phyloP scores from a whole-genome alignment of 345 rosid species.

The Laguncularia racemosa region DNA sequence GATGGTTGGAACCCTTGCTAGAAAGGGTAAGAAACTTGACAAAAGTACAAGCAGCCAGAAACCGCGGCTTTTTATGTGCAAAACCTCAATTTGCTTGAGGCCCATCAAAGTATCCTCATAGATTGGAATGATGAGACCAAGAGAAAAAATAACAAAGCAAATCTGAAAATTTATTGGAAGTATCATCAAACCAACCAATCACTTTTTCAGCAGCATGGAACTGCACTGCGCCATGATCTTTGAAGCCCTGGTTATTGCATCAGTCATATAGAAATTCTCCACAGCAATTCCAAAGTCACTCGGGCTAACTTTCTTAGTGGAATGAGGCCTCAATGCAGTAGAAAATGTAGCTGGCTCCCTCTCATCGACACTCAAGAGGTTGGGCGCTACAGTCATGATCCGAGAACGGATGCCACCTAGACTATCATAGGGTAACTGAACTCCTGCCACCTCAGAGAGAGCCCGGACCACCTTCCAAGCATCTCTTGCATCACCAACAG shows the following conservation, averaged over 20 bases:
- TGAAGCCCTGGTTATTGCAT: constrained; percentile 91
- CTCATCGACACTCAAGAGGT: constrained; percentile 64
- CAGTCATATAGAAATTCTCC: constrained; percentile 92
- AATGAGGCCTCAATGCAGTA: constrained; percentile 52
- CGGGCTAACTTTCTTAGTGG: constrained; percentile 32
- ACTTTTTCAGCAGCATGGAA: constrained; percentile 65
- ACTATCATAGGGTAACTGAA: constrained; percentile 67
- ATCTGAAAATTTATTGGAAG: neutral
- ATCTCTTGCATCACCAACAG: constrained; percentile 95
- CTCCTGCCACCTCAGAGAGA: constrained; percentile 80
- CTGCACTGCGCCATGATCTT: constrained; percentile 99
- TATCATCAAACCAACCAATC: constrained; percentile 15
- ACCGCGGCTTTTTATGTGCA: constrained; percentile 4
- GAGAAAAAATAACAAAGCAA: neutral
- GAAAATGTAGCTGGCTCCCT: constrained; percentile 70
- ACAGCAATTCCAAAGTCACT: constrained; percentile 49
- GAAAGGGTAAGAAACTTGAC: neutral
- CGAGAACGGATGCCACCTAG: constrained; percentile 55
- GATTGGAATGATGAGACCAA: too few species aligned
- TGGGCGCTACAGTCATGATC: constrained; percentile 81
- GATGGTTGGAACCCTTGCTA: too few species aligned
- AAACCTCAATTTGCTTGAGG: neutral
- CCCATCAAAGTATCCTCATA: too few species aligned
- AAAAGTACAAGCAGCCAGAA: neutral
- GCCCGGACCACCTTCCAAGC: constrained; percentile 98